Conservation (phyloP, 2,329 filamentous ascomycete species). For the Sporothrix humicola region DNA sequence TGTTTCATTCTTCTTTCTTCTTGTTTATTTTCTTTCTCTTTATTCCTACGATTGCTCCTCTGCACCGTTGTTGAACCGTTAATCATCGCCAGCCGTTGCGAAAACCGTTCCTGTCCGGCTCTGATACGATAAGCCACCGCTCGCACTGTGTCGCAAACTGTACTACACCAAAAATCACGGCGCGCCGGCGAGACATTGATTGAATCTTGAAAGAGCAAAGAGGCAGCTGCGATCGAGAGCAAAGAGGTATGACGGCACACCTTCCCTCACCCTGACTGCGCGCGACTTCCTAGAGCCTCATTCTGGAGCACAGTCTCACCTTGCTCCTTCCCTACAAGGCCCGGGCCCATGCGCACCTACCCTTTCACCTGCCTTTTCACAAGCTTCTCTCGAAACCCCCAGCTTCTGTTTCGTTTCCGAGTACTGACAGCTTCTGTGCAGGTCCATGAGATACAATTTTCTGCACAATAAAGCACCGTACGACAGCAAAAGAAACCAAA, state of each 20-base stretch:
- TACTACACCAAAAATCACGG: slow-evolving; percentile 14
- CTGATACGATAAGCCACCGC: background rate
- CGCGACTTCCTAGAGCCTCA: background rate
- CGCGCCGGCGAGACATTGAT: slow-evolving; percentile 7
- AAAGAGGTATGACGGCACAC: slow-evolving; percentile 23
- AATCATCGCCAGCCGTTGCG: slow-evolving; percentile 16
- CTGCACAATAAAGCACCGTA: background rate
- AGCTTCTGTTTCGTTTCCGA: slow-evolving; percentile 25
- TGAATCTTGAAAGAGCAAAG: background rate
- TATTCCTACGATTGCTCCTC: background rate
- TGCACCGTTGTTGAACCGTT: background rate
- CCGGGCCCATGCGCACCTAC: background rate
- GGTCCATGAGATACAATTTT: background rate
- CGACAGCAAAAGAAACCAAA: background rate
- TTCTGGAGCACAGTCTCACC: background rate
- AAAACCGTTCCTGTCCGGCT: background rate
- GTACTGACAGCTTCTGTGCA: slow-evolving; percentile 28
- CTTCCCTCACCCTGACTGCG: slow-evolving; percentile 4
- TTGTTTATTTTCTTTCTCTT: background rate
- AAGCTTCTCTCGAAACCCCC: too few species aligned
- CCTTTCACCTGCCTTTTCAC: background rate
- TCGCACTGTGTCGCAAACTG: slow-evolving; percentile 29
- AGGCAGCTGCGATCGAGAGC: slow-evolving; percentile 19
- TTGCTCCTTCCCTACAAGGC: background rate
- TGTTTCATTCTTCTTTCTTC: slow-evolving; percentile 6